A percentile compares a stretch with the other conserved stretches of the same genome.
These are phyloP conservation scores for Aspergillus puulaauensis DNA, from an alignment of 2,329 filamentous ascomycete genomes.

Conservation along the genomic window DNA sequence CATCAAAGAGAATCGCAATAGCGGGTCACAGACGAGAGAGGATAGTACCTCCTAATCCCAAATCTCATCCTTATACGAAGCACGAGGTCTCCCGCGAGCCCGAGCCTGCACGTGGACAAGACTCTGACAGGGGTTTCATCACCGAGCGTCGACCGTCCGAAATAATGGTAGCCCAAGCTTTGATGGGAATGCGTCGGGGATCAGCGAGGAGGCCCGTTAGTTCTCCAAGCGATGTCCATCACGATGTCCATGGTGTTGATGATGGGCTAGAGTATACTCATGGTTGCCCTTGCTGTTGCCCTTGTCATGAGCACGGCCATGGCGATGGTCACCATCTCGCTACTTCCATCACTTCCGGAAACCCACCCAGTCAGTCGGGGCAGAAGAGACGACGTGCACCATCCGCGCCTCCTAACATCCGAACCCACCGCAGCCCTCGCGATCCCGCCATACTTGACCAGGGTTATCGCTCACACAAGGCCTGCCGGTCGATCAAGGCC, in stretches of 20 bases:
- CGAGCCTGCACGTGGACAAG: neutral
- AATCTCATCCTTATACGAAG: no score
- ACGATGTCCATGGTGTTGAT: neutral
- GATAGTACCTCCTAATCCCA: neutral
- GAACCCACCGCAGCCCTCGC: no score
- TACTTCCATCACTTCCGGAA: neutral
- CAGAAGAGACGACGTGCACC: neutral
- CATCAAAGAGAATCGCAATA: neutral
- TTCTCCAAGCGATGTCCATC: neutral
- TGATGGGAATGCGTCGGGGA: conserved; percentile 36
- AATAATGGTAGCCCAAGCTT: conserved; percentile 38
- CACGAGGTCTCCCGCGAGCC: neutral
- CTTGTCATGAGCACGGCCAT: neutral
- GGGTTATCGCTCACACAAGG: neutral
- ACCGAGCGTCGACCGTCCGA: conserved; percentile 18
- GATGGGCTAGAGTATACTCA: neutral
- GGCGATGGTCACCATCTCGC: neutral
- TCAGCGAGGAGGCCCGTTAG: conserved; percentile 9
- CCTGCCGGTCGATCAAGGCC: neutral
- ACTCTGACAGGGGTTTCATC: no score
- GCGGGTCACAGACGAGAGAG: neutral
- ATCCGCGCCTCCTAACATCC: no score
- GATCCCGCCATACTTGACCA: neutral
- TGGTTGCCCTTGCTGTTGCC: no score
- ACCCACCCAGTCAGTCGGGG: neutral